Conservation (phyloP, 345 rosid genomes). For the Rhizophora mangle region DNA sequence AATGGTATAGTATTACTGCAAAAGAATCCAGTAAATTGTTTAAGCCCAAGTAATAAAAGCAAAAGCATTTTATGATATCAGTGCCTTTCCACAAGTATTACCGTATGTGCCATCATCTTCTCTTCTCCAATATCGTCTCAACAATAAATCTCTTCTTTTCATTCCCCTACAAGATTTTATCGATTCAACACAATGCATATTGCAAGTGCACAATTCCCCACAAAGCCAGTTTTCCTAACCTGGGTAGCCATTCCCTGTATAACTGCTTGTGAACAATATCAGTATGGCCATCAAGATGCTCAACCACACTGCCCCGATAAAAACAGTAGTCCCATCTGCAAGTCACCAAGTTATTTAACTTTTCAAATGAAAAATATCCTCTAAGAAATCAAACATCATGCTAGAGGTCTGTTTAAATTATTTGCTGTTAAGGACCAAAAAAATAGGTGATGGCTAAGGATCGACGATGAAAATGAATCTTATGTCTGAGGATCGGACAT, state of each 20-base stretch:
- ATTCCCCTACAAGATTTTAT: constrained; percentile 49
- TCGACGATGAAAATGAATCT: no score
- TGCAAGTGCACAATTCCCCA: not conserved
- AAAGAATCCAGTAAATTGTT: constrained; percentile 20
- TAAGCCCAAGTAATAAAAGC: not conserved
- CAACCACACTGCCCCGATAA: constrained; percentile 65
- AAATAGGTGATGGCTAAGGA: no score
- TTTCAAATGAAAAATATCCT: not conserved
- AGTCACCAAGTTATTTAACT: constrained; percentile 13
- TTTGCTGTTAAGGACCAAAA: no score
- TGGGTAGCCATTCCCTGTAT: constrained; percentile 77
- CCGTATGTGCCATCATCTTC: constrained; percentile 98
- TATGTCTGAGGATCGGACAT: no score
- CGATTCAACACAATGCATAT: constrained; percentile 6
- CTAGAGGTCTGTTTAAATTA: not conserved
- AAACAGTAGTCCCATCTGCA: constrained; percentile 93
- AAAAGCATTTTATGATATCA: constrained; percentile 3
- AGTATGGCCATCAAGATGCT: constrained; percentile 90
- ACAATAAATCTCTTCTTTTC: constrained; percentile 71
- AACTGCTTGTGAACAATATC: constrained; percentile 65
- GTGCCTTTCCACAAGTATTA: constrained; percentile 23
- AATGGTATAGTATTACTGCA: constrained; percentile 84
- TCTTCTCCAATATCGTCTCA: constrained; percentile 91
- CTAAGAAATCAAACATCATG: not conserved
- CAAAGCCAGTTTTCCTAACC: constrained; percentile 36